Percentiles rank a stretch among this genome's conserved stretches.
Evolutionary conservation across 345 rosid species (phyloP).

Genomic region (Ceriops zippeliana): DNA sequence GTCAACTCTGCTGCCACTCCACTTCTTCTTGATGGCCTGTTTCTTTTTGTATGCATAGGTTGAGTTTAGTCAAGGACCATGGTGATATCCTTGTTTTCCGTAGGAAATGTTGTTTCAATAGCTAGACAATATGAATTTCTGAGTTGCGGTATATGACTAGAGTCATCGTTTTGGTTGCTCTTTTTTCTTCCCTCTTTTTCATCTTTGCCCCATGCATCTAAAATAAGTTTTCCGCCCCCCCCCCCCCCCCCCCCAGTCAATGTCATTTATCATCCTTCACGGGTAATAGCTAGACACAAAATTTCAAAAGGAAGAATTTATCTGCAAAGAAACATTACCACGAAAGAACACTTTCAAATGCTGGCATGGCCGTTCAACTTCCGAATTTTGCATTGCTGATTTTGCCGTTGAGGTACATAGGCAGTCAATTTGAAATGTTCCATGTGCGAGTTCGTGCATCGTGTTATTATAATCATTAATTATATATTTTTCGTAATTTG

Average conservation of each 20-base stretch:
- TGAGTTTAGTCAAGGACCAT: conserved; percentile 18
- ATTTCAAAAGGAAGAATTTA: too few relatives aligned
- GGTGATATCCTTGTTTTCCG: conserved; percentile 12
- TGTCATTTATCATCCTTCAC: too few relatives aligned
- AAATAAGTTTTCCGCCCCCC: background rate
- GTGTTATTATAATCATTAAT: too few relatives aligned
- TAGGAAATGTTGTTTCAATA: conserved; percentile 16
- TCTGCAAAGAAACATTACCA: too few relatives aligned
- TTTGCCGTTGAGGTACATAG: too few relatives aligned
- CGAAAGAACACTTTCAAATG: too few relatives aligned
- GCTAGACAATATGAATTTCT: conserved; percentile 19
- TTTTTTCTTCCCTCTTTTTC: background rate
- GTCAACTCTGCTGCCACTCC: background rate
- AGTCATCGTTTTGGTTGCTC: background rate
- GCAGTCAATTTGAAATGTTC: too few relatives aligned
- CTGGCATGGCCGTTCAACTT: too few relatives aligned
- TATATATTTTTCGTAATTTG: too few relatives aligned
- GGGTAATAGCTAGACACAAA: background rate
- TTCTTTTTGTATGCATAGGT: conserved; percentile 25
- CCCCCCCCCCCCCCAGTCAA: background rate
- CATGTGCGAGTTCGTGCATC: too few relatives aligned
- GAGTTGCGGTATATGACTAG: background rate
- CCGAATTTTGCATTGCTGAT: too few relatives aligned
- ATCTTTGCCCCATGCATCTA: conserved; percentile 4
- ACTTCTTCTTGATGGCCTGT: background rate